Conservation (phyloP, 805 yeast genomes). For the Suhomyces xylopsoci region DNA sequence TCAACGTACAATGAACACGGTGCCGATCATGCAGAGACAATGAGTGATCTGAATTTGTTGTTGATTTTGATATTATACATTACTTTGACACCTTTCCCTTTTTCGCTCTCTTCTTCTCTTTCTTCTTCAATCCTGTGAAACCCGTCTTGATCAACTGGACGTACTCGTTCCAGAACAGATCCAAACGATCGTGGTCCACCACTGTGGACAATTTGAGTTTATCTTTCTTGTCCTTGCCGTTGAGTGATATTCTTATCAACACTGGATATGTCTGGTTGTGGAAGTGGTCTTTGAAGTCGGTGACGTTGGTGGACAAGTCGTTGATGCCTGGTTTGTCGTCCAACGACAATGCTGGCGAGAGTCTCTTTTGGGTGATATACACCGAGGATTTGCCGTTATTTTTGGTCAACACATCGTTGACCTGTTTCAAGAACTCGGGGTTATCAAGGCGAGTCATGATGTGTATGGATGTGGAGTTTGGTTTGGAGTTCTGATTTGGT, state of each 20-base stretch:
- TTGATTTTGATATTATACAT: background rate
- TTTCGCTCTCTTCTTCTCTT: conserved; percentile 74
- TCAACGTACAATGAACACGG: background rate
- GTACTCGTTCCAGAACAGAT: conserved; percentile 75
- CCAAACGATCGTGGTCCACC: conserved; percentile 59
- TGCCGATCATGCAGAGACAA: background rate
- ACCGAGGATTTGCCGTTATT: conserved; percentile 49
- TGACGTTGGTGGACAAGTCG: conserved; percentile 38
- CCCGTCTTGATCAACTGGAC: conserved; percentile 67
- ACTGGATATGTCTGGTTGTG: conserved; percentile 50
- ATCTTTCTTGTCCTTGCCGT: conserved; percentile 44
- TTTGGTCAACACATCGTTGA: conserved; percentile 9
- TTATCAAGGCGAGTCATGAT: conserved; percentile 13
- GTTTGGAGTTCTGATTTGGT: background rate
- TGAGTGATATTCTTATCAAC: conserved; percentile 66
- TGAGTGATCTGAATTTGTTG: too few species aligned
- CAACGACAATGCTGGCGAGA: conserved; percentile 23
- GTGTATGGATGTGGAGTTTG: background rate
- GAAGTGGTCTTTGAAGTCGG: conserved; percentile 12
- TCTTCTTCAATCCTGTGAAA: conserved; percentile 73
- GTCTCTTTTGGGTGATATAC: conserved; percentile 59
- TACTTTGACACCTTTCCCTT: conserved; percentile 33
- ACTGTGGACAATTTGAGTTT: conserved; percentile 70
- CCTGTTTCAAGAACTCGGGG: conserved; percentile 18
- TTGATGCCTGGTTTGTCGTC: conserved; percentile 13